Evolutionary conservation across 306 rosid genomes (phyloP).

Genomic region (Fragaria nilgerrensis): DNA sequence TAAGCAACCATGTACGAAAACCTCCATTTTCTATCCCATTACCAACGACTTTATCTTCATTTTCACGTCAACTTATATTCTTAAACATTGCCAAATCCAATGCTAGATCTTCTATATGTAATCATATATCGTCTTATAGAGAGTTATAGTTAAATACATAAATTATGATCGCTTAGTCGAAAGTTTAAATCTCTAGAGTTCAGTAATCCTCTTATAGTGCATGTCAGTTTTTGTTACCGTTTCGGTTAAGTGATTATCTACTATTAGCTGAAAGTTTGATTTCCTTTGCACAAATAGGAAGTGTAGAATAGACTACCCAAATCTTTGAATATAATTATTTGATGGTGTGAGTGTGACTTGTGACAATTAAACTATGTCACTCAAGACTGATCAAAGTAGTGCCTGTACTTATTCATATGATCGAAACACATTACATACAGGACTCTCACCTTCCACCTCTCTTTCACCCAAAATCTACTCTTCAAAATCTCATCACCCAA

Average conservation of each 20-base stretch:
- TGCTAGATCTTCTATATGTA: background rate
- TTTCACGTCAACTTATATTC: slow-evolving; percentile 15
- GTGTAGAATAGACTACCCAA: no score
- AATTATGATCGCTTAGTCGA: no score
- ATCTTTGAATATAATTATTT: no score
- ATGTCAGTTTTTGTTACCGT: no score
- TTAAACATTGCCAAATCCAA: background rate
- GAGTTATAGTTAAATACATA: background rate
- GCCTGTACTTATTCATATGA: background rate
- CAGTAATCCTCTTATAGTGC: no score
- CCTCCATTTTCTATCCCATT: slow-evolving; percentile 20
- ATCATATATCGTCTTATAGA: background rate
- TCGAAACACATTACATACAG: slow-evolving; percentile 1
- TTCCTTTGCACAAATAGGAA: no score
- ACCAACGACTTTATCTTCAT: slow-evolving; percentile 7
- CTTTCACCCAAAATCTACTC: slow-evolving; percentile 1
- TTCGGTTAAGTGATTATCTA: no score
- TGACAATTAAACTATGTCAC: no score
- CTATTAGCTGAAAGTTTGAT: no score
- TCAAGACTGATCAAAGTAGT: background rate
- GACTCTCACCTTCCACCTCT: background rate
- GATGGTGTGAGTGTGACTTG: no score
- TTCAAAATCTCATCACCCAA: slow-evolving; percentile 17
- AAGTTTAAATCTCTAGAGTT: no score
- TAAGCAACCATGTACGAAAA: slow-evolving; percentile 23